Evolutionary conservation across 2,329 filamentous ascomycete genomes (phyloP).

Genomic region (Fusarium sp.): DNA sequence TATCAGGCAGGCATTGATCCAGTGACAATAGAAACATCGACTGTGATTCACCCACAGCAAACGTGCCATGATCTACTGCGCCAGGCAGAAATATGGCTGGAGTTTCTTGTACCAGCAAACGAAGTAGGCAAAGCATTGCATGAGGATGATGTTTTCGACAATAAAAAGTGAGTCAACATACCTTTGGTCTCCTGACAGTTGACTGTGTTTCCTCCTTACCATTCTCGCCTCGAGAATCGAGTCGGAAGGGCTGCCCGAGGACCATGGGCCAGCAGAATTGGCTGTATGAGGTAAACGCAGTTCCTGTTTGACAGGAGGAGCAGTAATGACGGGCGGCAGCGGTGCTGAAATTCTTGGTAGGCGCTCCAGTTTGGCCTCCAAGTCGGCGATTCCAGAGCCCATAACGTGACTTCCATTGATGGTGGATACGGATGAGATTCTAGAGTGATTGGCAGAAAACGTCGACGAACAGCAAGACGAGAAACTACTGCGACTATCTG

Average conservation of each 20-base stretch:
- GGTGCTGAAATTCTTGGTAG: constrained; percentile 39
- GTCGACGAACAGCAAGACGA: constrained; percentile 62
- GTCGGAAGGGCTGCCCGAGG: constrained; percentile 28
- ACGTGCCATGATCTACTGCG: not conserved
- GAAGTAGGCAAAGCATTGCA: not conserved
- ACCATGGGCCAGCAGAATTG: constrained; percentile 1
- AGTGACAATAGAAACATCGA: constrained; percentile 1
- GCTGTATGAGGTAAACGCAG: constrained; percentile 15
- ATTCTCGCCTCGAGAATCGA: constrained; percentile 29
- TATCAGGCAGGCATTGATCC: constrained; percentile 4
- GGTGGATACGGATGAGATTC: constrained; percentile 66
- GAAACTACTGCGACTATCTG: constrained; percentile 64
- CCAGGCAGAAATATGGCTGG: not conserved
- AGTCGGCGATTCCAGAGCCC: constrained; percentile 51
- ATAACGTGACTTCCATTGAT: constrained; percentile 56
- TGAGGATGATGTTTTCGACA: not conserved
- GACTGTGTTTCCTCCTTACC: constrained; percentile 36
- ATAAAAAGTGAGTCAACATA: constrained; percentile 14
- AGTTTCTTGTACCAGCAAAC: not conserved
- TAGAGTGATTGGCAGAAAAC: constrained; percentile 60
- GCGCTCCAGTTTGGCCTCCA: constrained; percentile 52
- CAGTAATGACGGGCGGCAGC: constrained; percentile 12
- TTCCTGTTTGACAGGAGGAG: constrained; percentile 21
- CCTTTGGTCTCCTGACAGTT: constrained; percentile 43
- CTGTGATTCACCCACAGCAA: constrained; percentile 19